These are phyloP conservation scores for Penicillium sclerotiorum DNA, from an alignment of 2,329 filamentous ascomycete genomes.

Conservation along the genomic window DNA sequence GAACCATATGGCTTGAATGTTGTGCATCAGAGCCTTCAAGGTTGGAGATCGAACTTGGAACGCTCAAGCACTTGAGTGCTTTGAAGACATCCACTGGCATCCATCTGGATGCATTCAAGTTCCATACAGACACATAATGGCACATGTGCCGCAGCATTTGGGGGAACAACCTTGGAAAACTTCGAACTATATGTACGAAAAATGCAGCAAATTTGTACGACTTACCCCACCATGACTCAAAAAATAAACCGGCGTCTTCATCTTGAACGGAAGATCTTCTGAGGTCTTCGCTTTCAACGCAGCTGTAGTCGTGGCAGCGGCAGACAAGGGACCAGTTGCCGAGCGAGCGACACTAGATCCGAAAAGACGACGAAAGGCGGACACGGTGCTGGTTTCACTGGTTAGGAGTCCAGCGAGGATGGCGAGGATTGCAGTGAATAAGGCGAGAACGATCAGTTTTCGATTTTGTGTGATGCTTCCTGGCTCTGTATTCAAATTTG, in stretches of 20 bases:
- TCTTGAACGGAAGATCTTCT: constrained; percentile 14
- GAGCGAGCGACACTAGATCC: constrained; percentile 14
- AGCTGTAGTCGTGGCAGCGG: background rate
- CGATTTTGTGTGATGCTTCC: background rate
- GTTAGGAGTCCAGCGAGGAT: constrained; percentile 21
- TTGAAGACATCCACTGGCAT: too few relatives aligned
- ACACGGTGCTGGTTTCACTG: constrained; percentile 31
- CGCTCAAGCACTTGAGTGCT: too few relatives aligned
- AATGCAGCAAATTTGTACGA: constrained; percentile 8
- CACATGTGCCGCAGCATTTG: too few relatives aligned
- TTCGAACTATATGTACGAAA: too few relatives aligned
- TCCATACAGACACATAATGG: too few relatives aligned
- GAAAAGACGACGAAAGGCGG: constrained; percentile 28
- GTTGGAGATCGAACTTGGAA: too few relatives aligned
- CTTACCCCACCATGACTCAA: constrained; percentile 52
- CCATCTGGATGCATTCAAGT: too few relatives aligned
- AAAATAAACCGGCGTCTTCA: constrained; percentile 56
- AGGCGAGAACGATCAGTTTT: constrained; percentile 18
- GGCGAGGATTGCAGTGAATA: constrained; percentile 24
- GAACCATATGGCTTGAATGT: too few relatives aligned
- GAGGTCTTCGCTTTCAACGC: constrained; percentile 15
- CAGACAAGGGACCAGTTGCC: constrained; percentile 2
- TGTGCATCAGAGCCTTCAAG: too few relatives aligned
- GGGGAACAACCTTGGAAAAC: too few relatives aligned
- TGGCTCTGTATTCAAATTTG: background rate